Conservation (phyloP, 768 basidiomycete species). For the Hericium alpestre region DNA sequence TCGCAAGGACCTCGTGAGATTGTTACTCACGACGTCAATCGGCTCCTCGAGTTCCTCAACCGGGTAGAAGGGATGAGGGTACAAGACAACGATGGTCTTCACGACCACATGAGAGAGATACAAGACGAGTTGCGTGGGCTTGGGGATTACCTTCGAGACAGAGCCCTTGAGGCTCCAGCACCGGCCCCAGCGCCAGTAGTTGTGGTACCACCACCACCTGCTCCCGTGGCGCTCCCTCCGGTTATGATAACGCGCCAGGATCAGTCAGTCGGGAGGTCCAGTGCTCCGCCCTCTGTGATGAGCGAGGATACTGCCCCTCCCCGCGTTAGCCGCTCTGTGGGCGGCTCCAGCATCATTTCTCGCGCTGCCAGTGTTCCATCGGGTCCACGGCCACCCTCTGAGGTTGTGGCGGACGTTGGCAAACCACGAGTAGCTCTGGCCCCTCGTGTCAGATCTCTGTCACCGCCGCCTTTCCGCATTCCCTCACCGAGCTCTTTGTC, state of each 20-base stretch:
- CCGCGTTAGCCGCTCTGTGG: slow-evolving; percentile 9
- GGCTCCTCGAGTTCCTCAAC: slow-evolving; percentile 43
- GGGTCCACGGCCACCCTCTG: slow-evolving; percentile 3
- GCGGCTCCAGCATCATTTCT: slow-evolving; percentile 26
- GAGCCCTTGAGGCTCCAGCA: neutral
- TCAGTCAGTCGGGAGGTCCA: slow-evolving; percentile 20
- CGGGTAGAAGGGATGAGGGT: slow-evolving; percentile 56
- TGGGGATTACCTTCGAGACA: slow-evolving; percentile 18
- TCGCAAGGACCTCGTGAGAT: slow-evolving; percentile 28
- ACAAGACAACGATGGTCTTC: slow-evolving; percentile 53
- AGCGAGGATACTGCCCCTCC: neutral
- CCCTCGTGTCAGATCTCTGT: slow-evolving; percentile 14
- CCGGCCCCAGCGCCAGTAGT: neutral
- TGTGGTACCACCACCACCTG: neutral
- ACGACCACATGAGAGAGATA: slow-evolving; percentile 58
- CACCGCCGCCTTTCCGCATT: slow-evolving; percentile 34
- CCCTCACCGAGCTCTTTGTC: slow-evolving; percentile 29
- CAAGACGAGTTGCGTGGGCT: slow-evolving; percentile 60
- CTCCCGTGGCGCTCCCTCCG: neutral
- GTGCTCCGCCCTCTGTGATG: slow-evolving; percentile 10
- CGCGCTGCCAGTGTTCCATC: slow-evolving; percentile 1
- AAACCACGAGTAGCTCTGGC: slow-evolving; percentile 9
- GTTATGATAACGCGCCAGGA: slow-evolving; percentile 22
- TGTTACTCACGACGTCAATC: slow-evolving; percentile 41
- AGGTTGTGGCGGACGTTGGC: slow-evolving; percentile 13